Conservation (phyloP, 495 filamentous ascomycete genomes). For the Halenospora varia region DNA sequence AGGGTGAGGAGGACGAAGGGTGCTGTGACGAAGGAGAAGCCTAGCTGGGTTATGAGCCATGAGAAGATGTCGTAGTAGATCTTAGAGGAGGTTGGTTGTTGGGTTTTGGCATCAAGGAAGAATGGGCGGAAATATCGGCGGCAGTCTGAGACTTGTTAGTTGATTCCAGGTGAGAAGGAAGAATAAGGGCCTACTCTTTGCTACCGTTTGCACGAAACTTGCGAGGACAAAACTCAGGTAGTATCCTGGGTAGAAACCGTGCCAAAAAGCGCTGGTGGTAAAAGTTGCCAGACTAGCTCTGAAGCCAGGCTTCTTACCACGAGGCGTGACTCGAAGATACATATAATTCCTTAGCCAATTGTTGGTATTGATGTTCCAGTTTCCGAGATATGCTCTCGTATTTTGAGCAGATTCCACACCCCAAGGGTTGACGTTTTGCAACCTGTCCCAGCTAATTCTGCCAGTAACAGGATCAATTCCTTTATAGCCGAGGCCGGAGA, state of each 20-base stretch:
- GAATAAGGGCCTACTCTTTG: conserved; percentile 67
- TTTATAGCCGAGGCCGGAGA: conserved; percentile 91
- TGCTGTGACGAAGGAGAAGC: conserved; percentile 73
- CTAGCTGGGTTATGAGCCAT: conserved; percentile 74
- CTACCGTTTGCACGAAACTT: conserved; percentile 84
- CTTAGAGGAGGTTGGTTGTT: conserved; percentile 66
- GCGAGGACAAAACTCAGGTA: conserved; percentile 88
- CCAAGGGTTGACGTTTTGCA: conserved; percentile 82
- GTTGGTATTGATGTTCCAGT: conserved; percentile 99
- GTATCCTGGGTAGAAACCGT: conserved; percentile 96
- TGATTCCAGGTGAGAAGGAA: conserved; percentile 1
- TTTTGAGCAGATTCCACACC: conserved; percentile 87
- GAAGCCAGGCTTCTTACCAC: conserved; percentile 95
- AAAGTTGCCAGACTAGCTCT: conserved; percentile 93
- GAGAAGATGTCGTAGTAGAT: conserved; percentile 82
- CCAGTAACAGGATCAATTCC: conserved; percentile 81
- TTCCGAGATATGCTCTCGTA: conserved; percentile 77
- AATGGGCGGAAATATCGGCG: conserved; percentile 89
- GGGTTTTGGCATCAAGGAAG: conserved; percentile 70
- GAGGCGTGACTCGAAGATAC: conserved; percentile 91
- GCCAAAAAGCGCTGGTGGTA: conserved; percentile 91
- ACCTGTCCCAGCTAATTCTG: conserved; percentile 80
- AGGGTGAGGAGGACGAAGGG: conserved; percentile 76
- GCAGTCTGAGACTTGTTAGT: conserved; percentile 53
- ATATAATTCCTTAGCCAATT: conserved; percentile 95